Percentiles rank a stretch among this genome's conserved stretches.
Evolutionary conservation across 306 rosid species (phyloP).

Genomic region (Chamaecrista fasciculata): DNA sequence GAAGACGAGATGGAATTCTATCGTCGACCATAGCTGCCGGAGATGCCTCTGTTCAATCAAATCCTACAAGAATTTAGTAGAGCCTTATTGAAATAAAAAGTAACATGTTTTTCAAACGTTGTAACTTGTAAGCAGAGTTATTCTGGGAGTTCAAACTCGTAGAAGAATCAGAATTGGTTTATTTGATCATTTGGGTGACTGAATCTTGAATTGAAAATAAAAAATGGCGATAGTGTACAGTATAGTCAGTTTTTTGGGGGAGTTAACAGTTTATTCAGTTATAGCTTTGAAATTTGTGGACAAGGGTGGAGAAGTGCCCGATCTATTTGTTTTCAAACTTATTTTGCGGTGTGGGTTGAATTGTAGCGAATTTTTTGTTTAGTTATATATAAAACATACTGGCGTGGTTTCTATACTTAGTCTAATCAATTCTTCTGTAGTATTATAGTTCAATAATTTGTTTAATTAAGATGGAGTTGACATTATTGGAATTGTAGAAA

Average conservation of each 20-base stretch:
- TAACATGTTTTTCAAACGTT: too few relatives aligned
- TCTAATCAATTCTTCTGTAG: too few relatives aligned
- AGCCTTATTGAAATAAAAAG: not conserved
- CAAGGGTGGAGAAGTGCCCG: not conserved
- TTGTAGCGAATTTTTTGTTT: not conserved
- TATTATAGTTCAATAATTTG: too few relatives aligned
- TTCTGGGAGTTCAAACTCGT: not conserved
- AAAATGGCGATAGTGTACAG: not conserved
- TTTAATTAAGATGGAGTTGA: too few relatives aligned
- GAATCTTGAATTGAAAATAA: not conserved
- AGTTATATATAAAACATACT: not conserved
- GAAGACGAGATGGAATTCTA: conserved; percentile 40
- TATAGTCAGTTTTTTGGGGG: not conserved
- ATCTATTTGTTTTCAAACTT: conserved; percentile 19
- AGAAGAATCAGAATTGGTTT: not conserved
- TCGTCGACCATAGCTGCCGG: conserved; percentile 34
- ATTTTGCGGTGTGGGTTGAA: conserved; percentile 25
- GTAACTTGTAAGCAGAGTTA: not conserved
- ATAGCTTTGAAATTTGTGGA: conserved; percentile 23
- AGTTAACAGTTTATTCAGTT: not conserved
- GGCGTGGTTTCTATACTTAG: not conserved
- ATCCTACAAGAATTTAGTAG: conserved; percentile 7
- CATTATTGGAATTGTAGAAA: too few relatives aligned
- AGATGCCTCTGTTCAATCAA: conserved; percentile 32
- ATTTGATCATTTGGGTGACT: not conserved